Evolutionary conservation across 306 rosid species (phyloP).

Genomic region (Geum urbanum): DNA sequence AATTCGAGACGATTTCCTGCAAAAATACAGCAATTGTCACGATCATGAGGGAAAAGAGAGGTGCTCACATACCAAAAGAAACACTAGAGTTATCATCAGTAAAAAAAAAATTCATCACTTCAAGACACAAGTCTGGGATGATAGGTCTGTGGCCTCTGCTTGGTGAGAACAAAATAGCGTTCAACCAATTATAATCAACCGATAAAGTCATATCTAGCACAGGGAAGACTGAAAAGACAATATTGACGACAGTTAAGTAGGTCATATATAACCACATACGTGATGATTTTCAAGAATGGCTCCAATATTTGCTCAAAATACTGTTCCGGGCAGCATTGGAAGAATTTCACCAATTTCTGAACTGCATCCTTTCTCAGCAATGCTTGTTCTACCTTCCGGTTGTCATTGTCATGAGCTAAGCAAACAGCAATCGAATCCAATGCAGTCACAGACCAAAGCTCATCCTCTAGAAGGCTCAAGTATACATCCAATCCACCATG

Average conservation of each 20-base stretch:
- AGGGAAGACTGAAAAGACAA: not conserved
- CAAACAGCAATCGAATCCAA: conserved; percentile 96
- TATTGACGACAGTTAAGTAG: too few relatives aligned
- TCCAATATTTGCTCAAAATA: conserved; percentile 94
- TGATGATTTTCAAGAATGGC: conserved; percentile 95
- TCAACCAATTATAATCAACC: not conserved
- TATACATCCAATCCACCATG: conserved; percentile 99
- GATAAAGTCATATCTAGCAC: not conserved
- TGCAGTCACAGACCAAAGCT: conserved; percentile 91
- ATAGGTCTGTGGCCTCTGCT: not conserved
- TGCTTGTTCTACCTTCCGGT: conserved; percentile 92
- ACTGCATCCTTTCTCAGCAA: conserved; percentile 90
- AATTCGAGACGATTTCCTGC: conserved; percentile 95
- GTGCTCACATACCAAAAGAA: not conserved
- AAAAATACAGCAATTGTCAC: conserved; percentile 19
- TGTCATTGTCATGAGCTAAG: conserved; percentile 93
- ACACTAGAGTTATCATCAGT: not conserved
- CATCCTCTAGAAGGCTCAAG: conserved; percentile 94
- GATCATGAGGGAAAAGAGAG: conserved; percentile 13
- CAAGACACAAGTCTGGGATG: not conserved
- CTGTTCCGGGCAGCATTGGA: conserved; percentile 96
- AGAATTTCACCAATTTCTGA: conserved; percentile 92
- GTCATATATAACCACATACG: too few relatives aligned
- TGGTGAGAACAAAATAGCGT: not conserved
- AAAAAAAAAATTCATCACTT: not conserved